Base-by-base conservation (phyloP, 257 asterid species). In the Rauvolfia tetraphylla region DNA sequence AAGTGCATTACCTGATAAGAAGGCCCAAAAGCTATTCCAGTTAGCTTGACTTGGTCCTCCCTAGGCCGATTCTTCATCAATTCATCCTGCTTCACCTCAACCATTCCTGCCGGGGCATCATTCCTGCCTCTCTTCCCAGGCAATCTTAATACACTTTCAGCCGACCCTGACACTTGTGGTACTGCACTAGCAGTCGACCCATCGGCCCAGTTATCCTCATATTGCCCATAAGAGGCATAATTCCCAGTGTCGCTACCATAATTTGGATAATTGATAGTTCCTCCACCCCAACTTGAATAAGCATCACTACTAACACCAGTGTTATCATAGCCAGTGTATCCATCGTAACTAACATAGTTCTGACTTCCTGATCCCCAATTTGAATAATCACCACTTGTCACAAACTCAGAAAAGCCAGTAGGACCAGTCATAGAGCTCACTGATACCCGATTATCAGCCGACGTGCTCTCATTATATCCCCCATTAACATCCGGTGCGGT, bases 1-100 rank as follows among this genome's bases (percentile, higher is more conserved):
- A 51, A 76, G 10, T 6, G 9, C 69, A 27, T 36, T 87, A 94
- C 98, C 98, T 86, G 89, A 81, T 90, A 91, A 23, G 97, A 79
- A 57, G 98, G 97, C 54, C 98, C 98, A 85, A 94, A 94, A 62
- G 97, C 97, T 82, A 92, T 90, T 74, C 98, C 98, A 75, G 98
- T 94, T 51, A 67, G 46, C 80, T 88, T 94, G 75, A 74, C 87
- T 83, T 94, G 93, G 80, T 94, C 98, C 83, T 94, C 95, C 87
- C 97, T 88, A 0, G 97, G 98, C 22, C 98, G 82, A 84, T 94
- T 85, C 80, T 94, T 94, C 88, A 92, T 90, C 83, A 94, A 86
- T 82, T 94, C 98, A 79, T 94, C 98, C 87, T 94, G 98, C 77
- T 82, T 94, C 85, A 94, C 97, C 87, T 94, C 98, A 80, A 92